Percentiles rank a stretch among this genome's conserved stretches.
phyloP scores from a whole-genome alignment of 345 rosid species.

The Crucihimalaya himalaica region DNA sequence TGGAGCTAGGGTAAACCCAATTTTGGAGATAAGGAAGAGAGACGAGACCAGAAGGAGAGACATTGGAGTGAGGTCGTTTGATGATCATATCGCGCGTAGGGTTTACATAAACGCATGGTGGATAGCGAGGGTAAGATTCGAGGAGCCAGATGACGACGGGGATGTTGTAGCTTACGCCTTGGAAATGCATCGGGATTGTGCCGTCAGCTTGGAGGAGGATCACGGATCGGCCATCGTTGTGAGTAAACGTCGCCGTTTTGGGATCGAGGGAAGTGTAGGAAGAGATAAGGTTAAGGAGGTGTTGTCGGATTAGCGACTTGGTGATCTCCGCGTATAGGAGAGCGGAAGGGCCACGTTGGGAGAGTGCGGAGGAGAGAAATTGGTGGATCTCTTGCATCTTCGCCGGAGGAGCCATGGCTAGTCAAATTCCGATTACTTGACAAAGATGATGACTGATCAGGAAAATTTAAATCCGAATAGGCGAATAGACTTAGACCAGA shows the following conservation, averaged over 20 bases:
- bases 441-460: neutral
- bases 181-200: constrained; percentile 80
- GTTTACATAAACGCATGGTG: constrained; percentile 85
- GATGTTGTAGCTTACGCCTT: constrained; percentile 84
- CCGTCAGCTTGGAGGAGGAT: constrained; percentile 92
- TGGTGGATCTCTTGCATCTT: constrained; percentile 67
- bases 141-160: constrained; percentile 90
- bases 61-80: constrained; percentile 80
- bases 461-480: neutral
- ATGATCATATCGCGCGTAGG: constrained; percentile 98
- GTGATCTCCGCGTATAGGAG: constrained; percentile 80
- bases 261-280: constrained; percentile 72
- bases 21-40: constrained; percentile 72
- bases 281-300: constrained; percentile 63
- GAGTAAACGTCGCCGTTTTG: constrained; percentile 83
- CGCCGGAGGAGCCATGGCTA: constrained; percentile 41
- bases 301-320: constrained; percentile 91
- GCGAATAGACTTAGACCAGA: neutral
- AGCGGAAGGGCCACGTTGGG: constrained; percentile 79
- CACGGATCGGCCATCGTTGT: constrained; percentile 94
- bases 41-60: constrained; percentile 85
- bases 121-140: constrained; percentile 81
- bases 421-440: neutral
- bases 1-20: constrained; percentile 88
- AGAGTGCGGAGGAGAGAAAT: constrained; percentile 76